These are phyloP conservation scores for Venturia oleaginea DNA, from an alignment of 2,329 filamentous ascomycete species.

Conservation along the genomic window DNA sequence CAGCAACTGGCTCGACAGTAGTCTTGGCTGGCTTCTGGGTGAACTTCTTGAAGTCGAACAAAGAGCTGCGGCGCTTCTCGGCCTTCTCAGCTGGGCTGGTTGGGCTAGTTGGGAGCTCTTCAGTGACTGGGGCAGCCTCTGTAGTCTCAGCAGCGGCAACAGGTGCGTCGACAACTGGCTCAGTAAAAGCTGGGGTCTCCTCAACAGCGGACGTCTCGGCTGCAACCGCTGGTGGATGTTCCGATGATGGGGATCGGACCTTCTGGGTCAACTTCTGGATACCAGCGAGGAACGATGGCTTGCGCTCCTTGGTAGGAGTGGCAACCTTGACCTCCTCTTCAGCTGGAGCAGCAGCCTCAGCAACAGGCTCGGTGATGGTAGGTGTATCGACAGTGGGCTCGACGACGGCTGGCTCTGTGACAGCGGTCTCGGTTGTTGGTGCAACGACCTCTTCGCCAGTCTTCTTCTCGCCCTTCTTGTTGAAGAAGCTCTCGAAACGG, in stretches of 20 bases:
- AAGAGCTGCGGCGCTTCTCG: slow-evolving; percentile 16
- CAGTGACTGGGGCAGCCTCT: background rate
- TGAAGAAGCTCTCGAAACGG: slow-evolving; percentile 43
- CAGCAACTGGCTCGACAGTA: background rate
- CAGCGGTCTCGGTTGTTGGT: slow-evolving; percentile 21
- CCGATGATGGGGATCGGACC: slow-evolving; percentile 13
- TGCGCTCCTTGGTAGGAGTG: slow-evolving; percentile 13
- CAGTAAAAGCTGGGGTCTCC: slow-evolving; percentile 33
- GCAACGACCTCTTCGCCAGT: slow-evolving; percentile 26
- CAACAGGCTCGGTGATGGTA: slow-evolving; percentile 10
- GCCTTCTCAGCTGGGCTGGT: slow-evolving; percentile 2
- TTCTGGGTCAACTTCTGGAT: slow-evolving; percentile 12
- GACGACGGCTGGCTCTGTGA: background rate
- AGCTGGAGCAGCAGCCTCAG: slow-evolving; percentile 8
- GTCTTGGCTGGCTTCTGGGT: slow-evolving; percentile 12
- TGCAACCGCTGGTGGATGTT: slow-evolving; percentile 23
- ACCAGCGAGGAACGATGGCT: slow-evolving; percentile 8
- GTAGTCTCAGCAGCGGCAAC: slow-evolving; percentile 4
- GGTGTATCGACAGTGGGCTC: slow-evolving; percentile 12
- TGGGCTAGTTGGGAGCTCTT: background rate
- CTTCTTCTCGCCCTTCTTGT: slow-evolving; percentile 31
- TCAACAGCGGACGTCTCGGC: slow-evolving; percentile 27
- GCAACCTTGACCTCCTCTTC: background rate
- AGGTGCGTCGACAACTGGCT: slow-evolving; percentile 21
- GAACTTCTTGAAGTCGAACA: slow-evolving; percentile 14